A percentile compares a stretch with the other conserved stretches of the same genome.
These are phyloP conservation scores for Calonectria ilicicola DNA, from an alignment of 2,329 filamentous ascomycete genomes.

Conservation along the genomic window DNA sequence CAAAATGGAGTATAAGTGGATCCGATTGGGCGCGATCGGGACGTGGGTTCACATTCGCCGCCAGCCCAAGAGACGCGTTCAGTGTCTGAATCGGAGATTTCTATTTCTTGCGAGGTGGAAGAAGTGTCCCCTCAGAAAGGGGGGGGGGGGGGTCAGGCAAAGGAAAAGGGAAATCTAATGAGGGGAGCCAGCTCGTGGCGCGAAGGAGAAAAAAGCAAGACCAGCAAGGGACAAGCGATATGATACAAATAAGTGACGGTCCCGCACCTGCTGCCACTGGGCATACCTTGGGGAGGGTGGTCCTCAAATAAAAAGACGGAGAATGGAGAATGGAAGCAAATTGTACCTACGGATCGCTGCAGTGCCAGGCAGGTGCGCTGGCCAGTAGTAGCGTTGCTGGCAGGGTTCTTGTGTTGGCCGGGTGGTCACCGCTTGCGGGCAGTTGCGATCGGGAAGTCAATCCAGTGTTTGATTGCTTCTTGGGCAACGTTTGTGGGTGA, in stretches of 20 bases:
- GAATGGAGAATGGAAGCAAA: background rate
- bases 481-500: background rate
- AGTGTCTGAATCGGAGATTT: background rate
- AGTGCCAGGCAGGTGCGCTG: background rate
- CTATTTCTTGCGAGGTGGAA: background rate
- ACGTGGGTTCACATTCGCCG: background rate
- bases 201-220: background rate
- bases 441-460: background rate
- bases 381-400: background rate
- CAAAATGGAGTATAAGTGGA: slow-evolving; percentile 20
- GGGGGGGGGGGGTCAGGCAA: background rate
- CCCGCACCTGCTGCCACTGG: background rate
- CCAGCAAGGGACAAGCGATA: background rate
- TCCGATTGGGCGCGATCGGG: background rate
- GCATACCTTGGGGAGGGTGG: background rate
- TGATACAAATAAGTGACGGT: background rate
- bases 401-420: background rate
- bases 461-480: background rate
- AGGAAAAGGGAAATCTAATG: background rate
- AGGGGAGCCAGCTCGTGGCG: background rate
- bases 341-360: background rate
- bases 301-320: background rate
- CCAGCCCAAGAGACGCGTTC: background rate
- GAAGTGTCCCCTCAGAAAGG: background rate
- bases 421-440: background rate